Percentiles rank a stretch among this genome's conserved stretches.
phyloP scores from a whole-genome alignment of 2,329 filamentous ascomycete genomes.

The Fusarium brevicatenulatum region DNA sequence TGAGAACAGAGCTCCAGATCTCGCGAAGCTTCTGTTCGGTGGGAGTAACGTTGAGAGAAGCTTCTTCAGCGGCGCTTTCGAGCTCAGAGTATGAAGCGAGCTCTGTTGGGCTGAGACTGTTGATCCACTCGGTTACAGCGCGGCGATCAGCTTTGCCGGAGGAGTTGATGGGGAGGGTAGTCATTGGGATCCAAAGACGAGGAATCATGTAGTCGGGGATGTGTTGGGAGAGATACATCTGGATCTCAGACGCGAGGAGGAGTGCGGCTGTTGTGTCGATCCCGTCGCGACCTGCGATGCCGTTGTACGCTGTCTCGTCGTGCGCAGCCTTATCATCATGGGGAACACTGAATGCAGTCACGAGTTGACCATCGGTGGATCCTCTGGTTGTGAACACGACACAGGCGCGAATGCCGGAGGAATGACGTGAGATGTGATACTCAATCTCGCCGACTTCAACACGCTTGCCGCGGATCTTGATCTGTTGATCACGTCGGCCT shows the following conservation, averaged over 20 bases:
- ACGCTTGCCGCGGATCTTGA: slow-evolving; percentile 2
- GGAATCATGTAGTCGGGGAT: slow-evolving; percentile 1
- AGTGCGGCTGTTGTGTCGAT: not conserved
- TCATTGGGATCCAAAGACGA: slow-evolving; percentile 4
- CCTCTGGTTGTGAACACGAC: not conserved
- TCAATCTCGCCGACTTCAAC: slow-evolving; percentile 3
- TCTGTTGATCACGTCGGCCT: not conserved
- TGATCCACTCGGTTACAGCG: not conserved
- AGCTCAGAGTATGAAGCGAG: not conserved
- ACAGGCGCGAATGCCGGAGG: not conserved
- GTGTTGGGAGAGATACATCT: not conserved
- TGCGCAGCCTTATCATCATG: not conserved
- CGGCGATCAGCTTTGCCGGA: not conserved
- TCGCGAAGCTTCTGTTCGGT: not conserved
- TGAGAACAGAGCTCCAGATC: not conserved
- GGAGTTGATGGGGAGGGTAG: not conserved
- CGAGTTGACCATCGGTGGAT: not conserved
- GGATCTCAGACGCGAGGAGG: not conserved
- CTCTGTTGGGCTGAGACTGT: not conserved
- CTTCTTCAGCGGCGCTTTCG: not conserved
- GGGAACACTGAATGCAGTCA: not conserved
- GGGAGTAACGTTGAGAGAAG: not conserved
- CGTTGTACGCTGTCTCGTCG: not conserved
- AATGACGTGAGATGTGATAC: not conserved
- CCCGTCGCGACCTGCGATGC: not conserved